Percentiles rank a stretch among this genome's conserved stretches.
phyloP scores from a whole-genome alignment of 75 land plant species.

The Cupressus sempervirens region DNA sequence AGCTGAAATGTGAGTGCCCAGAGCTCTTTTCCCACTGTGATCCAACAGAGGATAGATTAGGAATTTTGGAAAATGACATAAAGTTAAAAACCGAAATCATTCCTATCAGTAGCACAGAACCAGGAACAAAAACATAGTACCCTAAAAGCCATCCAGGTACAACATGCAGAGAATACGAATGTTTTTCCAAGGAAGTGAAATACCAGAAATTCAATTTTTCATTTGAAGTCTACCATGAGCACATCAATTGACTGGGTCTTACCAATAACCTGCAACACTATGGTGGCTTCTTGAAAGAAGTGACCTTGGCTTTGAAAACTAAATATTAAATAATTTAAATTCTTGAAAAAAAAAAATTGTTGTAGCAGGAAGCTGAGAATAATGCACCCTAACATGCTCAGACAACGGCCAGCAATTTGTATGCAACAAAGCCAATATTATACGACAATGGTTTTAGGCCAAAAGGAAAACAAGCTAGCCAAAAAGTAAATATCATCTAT shows the following conservation, averaged over 20 bases:
- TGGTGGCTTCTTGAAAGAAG: not conserved
- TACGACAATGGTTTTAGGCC: too few relatives aligned
- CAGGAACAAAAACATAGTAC: not conserved
- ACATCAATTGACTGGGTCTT: not conserved
- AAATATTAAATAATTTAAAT: not conserved
- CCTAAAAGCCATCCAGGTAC: not conserved
- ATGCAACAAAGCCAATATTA: too few relatives aligned
- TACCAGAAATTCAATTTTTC: not conserved
- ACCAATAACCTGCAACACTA: not conserved
- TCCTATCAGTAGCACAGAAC: not conserved
- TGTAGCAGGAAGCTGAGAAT: not conserved
- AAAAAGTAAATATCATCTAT: too few relatives aligned
- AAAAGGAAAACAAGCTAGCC: too few relatives aligned
- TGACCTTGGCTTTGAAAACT: not conserved
- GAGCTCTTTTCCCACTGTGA: conserved; percentile 6
- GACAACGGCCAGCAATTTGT: too few relatives aligned
- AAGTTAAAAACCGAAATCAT: not conserved
- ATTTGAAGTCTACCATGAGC: not conserved
- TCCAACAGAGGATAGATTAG: not conserved
- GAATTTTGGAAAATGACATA: not conserved
- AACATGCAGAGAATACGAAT: not conserved
- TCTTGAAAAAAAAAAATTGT: not conserved
- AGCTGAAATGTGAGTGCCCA: not conserved
- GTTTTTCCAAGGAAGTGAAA: not conserved
- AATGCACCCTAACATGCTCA: not conserved